Evolutionary conservation across 1,284 basidiomycete genomes (phyloP), one percentile per base, ranked within the genome.

Genomic region (Apiotrichum montevideense): DNA sequence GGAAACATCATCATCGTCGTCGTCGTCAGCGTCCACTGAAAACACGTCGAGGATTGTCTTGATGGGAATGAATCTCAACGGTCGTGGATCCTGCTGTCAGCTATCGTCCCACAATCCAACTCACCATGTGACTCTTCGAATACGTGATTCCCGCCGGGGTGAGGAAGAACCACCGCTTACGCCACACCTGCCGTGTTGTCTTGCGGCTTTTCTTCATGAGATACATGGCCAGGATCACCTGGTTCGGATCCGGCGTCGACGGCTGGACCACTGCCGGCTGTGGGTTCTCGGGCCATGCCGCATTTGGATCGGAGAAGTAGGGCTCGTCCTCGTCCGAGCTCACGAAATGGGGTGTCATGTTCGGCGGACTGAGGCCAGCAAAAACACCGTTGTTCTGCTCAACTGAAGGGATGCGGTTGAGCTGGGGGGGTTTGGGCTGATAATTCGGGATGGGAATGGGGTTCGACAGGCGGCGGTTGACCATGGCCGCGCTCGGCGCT

Each of bases 121-220:
- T 72, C 68, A 88, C 88, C 86, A 97, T 95, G 79, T 95, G 91
- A 71, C 85, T 89, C 53, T 85, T 85, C 15, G 84, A 86, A 77
- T 95, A 95, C 21, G 88, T 78, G 55, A 95, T 77, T 67, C 85
- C 88, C 68, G 90, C 87, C 37, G 84, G 83, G 35, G 86, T 90
- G 33, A 95, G 79, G 55, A 88, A 84, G 68, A 94, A 94, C 88
- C 89, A 94, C 45, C 91, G 80, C 78, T 99, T 98, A 57, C 92
- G 82, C 96, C 96, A 99, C 59, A 86, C 89, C 67, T 90, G 87
- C 66, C 94, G 84, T 64, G 95, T 90, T 51, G 86, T 86, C 45
- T 92, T 92, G 73, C 93, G 93, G 47, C 67, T 69, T 54, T 67
- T 61, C 74, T 98, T 98, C 89, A 96, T 95, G 59, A 98, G 79